Evolutionary conservation across 2,329 filamentous ascomycete species (phyloP), one percentile per base, ranked within the genome.

Genomic region (Phialophora macrospora): DNA sequence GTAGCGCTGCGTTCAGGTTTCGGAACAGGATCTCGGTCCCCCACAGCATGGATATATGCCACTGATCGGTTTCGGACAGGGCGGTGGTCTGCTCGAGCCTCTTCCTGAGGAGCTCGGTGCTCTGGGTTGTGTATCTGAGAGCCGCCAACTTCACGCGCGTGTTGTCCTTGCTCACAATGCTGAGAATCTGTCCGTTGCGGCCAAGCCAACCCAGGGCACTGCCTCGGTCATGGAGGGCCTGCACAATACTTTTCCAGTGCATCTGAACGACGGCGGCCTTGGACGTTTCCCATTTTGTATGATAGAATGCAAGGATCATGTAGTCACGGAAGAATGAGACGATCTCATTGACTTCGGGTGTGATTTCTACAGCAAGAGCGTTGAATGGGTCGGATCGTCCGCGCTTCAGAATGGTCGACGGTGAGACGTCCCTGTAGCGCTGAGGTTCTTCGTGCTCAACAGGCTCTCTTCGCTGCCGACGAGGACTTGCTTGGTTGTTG

Each of bases 281-380:
- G 24, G 46, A 49, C 22, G 20, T 49, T 24, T 49, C 20, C 46
- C 46, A 49, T 26, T 26, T 49, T 12, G 46, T 49, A 11, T 49
- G 20, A 6, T 49, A 49, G 46, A 49, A 49, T 49, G 46, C 46
- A 49, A 49, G 46, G 46, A 49, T 22, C 46, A 49, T 49, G 20
- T 20, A 22, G n/a, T 49, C n/a, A 20, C 46, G 17, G n/a, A 49
- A 20, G 46, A 49, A 49, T 1, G 46, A 49, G 46, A 49, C 46
- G 3, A 49, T 49, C 20, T 49, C 46, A 24, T 49, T 49, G 1
- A 49, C 46, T 26, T 49, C 46, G 4, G n/a, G 46, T 49, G 46
- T 49, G 17, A 49, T 20, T 49, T 49, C 46, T 14, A 49, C 46
- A 26, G 46, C n/a, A 49, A 49, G 46, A 14, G 46, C 22, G 8